These are phyloP conservation scores for Trichosporon sp. DNA, from an alignment of 1,284 basidiomycete species.

Conservation along the genomic window DNA sequence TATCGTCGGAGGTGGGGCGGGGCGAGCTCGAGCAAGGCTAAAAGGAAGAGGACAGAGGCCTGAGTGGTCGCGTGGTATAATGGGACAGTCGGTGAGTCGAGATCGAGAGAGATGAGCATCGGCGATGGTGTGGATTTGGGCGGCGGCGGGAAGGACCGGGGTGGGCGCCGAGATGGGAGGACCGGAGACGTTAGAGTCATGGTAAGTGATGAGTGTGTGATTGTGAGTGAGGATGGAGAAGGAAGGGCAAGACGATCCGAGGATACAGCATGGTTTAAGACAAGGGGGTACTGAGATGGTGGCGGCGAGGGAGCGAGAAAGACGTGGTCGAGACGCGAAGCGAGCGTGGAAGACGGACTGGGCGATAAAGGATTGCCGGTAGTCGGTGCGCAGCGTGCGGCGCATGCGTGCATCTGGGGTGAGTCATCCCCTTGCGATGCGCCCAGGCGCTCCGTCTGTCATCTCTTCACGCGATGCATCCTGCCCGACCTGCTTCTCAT, in stretches of 20 bases:
- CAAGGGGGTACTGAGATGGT: not conserved
- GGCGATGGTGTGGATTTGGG: not conserved
- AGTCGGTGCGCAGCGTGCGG: slow-evolving; percentile 4
- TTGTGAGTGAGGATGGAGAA: not conserved
- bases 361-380: not conserved
- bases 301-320: not conserved
- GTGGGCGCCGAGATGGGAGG: not conserved
- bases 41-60: not conserved
- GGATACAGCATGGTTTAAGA: not conserved
- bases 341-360: not conserved
- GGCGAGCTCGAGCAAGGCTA: slow-evolving; percentile 1
- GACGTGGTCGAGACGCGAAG: not conserved
- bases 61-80: slow-evolving; percentile 2
- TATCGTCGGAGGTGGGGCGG: not conserved
- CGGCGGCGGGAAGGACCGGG: not conserved
- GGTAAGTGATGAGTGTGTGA: not conserved
- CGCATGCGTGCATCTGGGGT: not conserved
- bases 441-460: not conserved
- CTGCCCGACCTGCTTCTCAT: not conserved
- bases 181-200: not conserved
- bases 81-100: not conserved
- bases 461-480: not conserved
- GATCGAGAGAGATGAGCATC: not conserved
- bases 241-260: not conserved
- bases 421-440: not conserved